Conservation (phyloP, 202 grass and related monocot species). For the Tripidium arundinaceum region DNA sequence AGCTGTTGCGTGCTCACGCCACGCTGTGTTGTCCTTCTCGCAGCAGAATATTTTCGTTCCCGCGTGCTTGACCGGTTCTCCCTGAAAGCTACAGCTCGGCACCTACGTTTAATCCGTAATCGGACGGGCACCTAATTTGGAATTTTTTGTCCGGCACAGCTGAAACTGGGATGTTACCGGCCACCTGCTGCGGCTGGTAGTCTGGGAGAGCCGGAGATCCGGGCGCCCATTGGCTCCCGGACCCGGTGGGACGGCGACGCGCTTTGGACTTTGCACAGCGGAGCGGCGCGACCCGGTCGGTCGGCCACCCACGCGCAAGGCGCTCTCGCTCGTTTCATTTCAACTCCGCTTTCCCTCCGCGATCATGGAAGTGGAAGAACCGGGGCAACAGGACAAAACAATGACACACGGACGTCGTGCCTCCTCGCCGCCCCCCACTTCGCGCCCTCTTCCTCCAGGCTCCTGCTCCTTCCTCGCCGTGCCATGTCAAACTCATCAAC, state of each 20-base stretch:
- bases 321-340: too few species aligned
- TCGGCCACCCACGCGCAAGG: slow-evolving; percentile 22
- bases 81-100: not conserved
- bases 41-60: not conserved
- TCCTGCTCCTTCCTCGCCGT: not conserved
- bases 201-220: not conserved
- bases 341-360: too few species aligned
- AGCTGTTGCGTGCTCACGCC: not conserved
- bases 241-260: slow-evolving; percentile 13
- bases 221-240: not conserved
- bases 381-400: not conserved
- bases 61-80: slow-evolving; percentile 29
- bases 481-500: slow-evolving; percentile 6
- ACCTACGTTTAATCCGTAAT: not conserved
- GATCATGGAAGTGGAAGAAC: slow-evolving; percentile 23
- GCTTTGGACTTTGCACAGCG: slow-evolving; percentile 25
- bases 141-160: slow-evolving; percentile 19
- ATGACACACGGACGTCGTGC: not conserved
- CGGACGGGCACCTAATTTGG: not conserved
- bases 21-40: not conserved
- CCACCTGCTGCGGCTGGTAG: slow-evolving; percentile 1
- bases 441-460: slow-evolving; percentile 8
- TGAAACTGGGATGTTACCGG: not conserved
- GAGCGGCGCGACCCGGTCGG: slow-evolving; percentile 41
- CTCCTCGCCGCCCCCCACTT: not conserved